Evolutionary conservation across 2,329 filamentous ascomycete species (phyloP), one percentile per base, ranked within the genome.

Genomic region (Hypomyces perniciosus): DNA sequence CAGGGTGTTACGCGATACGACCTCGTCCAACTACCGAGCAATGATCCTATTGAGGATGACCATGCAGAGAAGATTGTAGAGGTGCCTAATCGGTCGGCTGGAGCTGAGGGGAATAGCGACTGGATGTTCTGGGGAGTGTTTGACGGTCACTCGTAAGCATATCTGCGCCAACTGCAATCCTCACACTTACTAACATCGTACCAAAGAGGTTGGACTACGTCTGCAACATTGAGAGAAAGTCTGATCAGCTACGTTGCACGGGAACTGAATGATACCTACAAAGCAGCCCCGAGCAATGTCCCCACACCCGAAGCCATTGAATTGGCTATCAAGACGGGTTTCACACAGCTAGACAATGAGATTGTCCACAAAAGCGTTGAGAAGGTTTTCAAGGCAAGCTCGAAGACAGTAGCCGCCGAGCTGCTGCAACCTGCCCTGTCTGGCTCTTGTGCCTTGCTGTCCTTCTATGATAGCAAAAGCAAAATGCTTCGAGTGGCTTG

Each of bases 61-160:
- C 93, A 99, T 65, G 88, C 91, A 47, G 93, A 99, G 73, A 95
- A 96, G 78, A 96, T 97, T 62, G 90, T 99, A 43, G 89, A 97
- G 68, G 83, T 96, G 7, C 86, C 89, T 4, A 78, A 79, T 48
- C 79, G 61, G 71, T 79, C 65, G 70, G 61, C 56, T 33, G 63
- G 61, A 27, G 67, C 77, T 9, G 37, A 54, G 40, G 44, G 27
- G 35, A 76, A 78, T 13, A 88, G 81, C 55, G 95, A 99, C 69
- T 99, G 93, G 93, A 97, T 97, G 90, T 99, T 99, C 68, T 99
- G 95, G 93, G 93, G 91, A 52, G 91, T 99, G 13, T 99, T 97
- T 68, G 93, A 99, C 65, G 93, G 93, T 1, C 93, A 99, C 70
- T 89, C 88, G 89, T 92, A 74, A 69, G 80, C 40, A 29, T 12